Conservation (phyloP, 2,329 filamentous ascomycete genomes). For the Talaromyces sp. region DNA sequence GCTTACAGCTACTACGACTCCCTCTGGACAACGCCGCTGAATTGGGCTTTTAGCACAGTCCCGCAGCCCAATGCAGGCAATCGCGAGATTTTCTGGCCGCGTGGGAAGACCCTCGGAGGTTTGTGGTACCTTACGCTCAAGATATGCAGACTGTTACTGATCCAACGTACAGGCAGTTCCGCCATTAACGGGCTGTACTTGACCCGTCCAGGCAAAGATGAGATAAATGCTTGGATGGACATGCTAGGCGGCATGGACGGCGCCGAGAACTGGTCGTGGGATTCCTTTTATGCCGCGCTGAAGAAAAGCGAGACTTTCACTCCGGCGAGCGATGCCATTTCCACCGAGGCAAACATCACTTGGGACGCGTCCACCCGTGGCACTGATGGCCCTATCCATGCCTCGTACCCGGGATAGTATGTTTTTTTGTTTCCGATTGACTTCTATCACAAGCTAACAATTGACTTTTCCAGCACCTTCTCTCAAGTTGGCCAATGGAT, state of each 20-base stretch:
- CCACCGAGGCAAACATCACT: slow-evolving; percentile 18
- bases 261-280: slow-evolving; percentile 30
- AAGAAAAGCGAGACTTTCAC: slow-evolving; percentile 25
- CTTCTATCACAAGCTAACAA: slow-evolving; percentile 6
- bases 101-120: slow-evolving; percentile 31
- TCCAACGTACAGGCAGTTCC: slow-evolving; percentile 22
- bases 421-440: background rate
- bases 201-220: slow-evolving; percentile 27
- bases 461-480: slow-evolving; percentile 19
- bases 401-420: slow-evolving; percentile 23
- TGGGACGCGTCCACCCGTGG: slow-evolving; percentile 20
- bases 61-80: slow-evolving; percentile 23
- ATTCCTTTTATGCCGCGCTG: slow-evolving; percentile 29
- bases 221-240: slow-evolving; percentile 28
- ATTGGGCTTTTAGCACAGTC: slow-evolving; percentile 27
- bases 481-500: slow-evolving; percentile 22
- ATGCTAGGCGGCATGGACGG: slow-evolving; percentile 30
- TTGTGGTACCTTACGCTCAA: no score
- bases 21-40: slow-evolving; percentile 29
- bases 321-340: slow-evolving; percentile 15
- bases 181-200: slow-evolving; percentile 32
- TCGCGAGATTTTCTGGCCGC: slow-evolving; percentile 28
- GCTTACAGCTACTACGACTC: slow-evolving; percentile 29
- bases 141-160: background rate
- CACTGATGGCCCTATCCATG: slow-evolving; percentile 20